Evolutionary conservation across 345 rosid species (phyloP).

Genomic region (Gossypium ekmanianum): DNA sequence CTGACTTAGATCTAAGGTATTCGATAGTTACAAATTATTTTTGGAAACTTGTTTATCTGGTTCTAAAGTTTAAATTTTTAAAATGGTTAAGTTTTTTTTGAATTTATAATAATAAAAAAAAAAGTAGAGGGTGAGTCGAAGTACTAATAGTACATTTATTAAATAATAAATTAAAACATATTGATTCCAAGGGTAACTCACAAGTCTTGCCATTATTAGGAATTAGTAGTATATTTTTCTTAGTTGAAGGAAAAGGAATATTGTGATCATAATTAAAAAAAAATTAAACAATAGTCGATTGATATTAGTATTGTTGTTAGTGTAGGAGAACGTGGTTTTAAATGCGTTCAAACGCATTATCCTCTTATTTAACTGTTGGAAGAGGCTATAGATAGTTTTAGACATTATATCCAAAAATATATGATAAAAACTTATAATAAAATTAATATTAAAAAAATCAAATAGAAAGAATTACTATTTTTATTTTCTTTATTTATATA

Average conservation of each 20-base stretch:
- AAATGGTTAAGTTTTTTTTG: not conserved
- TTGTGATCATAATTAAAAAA: not conserved
- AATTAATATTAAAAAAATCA: not conserved
- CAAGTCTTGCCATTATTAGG: not conserved
- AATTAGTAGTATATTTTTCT: not conserved
- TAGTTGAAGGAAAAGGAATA: not conserved
- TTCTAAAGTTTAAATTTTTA: not conserved
- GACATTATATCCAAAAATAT: no score
- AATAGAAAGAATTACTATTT: not conserved
- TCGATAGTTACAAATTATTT: no score
- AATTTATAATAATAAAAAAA: not conserved
- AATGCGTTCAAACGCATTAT: no score
- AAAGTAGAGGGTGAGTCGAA: not conserved
- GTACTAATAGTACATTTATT: not conserved
- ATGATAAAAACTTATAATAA: no score
- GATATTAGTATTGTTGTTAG: no score
- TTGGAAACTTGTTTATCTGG: no score
- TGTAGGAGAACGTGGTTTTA: fast-evolving
- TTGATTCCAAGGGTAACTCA: not conserved
- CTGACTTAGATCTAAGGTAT: no score
- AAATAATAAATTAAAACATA: not conserved
- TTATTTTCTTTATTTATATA: not conserved
- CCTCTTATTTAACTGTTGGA: fast-evolving
- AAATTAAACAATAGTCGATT: not conserved
- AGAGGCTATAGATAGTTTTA: fast-evolving